A percentile compares a stretch with the other conserved stretches of the same genome.
These are phyloP conservation scores for Didymella lethalis DNA, from an alignment of 2,329 filamentous ascomycete genomes.

Conservation along the genomic window DNA sequence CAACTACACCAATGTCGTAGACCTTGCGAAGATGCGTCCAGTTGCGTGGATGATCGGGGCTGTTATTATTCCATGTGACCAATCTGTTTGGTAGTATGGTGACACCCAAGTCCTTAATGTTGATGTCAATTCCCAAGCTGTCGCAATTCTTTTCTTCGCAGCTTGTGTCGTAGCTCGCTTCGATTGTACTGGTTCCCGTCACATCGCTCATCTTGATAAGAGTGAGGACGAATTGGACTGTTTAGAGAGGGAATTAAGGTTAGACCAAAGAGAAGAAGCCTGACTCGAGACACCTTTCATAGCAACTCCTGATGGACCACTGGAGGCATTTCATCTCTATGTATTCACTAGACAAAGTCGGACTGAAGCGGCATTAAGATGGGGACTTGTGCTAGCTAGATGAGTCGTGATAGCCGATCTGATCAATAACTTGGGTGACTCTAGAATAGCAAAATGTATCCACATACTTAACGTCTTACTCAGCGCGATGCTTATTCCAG, in stretches of 20 bases:
- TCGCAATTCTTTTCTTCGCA: neutral
- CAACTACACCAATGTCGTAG: conserved; percentile 5
- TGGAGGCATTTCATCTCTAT: neutral
- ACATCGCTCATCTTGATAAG: neutral
- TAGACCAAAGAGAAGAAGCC: neutral
- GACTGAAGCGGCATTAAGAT: neutral
- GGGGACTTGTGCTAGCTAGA: neutral
- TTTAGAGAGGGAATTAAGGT: neutral
- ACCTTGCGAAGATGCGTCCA: conserved; percentile 3
- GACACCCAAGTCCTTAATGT: neutral
- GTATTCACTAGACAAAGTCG: neutral
- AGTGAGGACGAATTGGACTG: neutral
- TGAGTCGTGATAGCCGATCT: neutral
- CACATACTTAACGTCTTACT: neutral
- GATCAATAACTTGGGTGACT: neutral
- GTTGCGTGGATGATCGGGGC: conserved; percentile 5
- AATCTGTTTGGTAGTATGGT: conserved; percentile 1
- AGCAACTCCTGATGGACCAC: neutral
- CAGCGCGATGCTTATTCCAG: neutral
- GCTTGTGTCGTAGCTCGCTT: neutral
- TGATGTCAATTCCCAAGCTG: neutral
- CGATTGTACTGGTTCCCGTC: neutral
- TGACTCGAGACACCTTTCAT: neutral
- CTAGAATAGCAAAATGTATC: neutral
- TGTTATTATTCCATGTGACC: neutral